Conservation (phyloP, 2,329 filamentous ascomycete species). For the Botryotinia globosa region DNA sequence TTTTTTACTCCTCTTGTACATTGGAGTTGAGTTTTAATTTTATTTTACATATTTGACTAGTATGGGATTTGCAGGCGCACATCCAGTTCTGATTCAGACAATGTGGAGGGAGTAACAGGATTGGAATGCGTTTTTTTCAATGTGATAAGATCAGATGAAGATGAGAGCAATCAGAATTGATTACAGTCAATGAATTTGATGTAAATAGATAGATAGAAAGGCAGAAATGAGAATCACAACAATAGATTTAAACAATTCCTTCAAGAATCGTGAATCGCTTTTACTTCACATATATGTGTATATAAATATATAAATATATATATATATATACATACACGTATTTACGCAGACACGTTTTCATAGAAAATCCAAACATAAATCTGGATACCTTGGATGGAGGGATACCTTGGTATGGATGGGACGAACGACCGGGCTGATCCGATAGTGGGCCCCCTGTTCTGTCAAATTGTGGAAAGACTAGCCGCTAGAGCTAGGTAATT, state of each 20-base stretch:
- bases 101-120: slow-evolving; percentile 16
- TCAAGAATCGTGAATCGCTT: not conserved
- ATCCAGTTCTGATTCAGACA: slow-evolving; percentile 7
- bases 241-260: not conserved
- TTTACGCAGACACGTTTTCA: not conserved
- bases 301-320: no score
- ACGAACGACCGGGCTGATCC: not conserved
- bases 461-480: not conserved
- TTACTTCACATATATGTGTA: no score
- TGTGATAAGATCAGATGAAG: slow-evolving; percentile 14
- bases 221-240: not conserved
- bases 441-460: not conserved
- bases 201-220: slow-evolving; percentile 12
- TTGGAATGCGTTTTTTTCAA: slow-evolving; percentile 14
- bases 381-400: not conserved
- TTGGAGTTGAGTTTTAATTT: slow-evolving; percentile 9
- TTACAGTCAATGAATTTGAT: slow-evolving; percentile 14
- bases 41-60: slow-evolving; percentile 12
- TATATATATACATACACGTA: not conserved
- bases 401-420: not conserved
- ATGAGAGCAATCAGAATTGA: slow-evolving; percentile 8
- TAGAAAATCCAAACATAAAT: not conserved
- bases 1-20: slow-evolving; percentile 21
- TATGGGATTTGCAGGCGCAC: slow-evolving; percentile 18
- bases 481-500: not conserved